phyloP scores from a whole-genome alignment of 2,329 filamentous ascomycete species.

The Monosporascus sp. region DNA sequence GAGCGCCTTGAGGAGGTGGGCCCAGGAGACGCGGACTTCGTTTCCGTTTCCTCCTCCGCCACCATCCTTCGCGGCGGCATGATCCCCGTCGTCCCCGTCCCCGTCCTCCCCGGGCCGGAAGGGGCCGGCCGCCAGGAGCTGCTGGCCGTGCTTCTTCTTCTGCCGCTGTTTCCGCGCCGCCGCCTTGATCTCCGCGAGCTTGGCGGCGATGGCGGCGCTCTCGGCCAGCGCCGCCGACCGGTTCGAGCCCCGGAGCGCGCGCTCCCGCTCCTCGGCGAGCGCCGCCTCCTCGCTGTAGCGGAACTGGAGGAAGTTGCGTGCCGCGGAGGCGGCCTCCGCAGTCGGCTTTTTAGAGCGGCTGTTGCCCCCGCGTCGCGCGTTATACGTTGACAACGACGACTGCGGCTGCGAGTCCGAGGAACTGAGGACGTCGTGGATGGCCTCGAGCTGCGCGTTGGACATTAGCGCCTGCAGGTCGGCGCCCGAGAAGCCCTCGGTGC shows the following conservation, averaged over 20 bases:
- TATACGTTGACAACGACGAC: slow-evolving; percentile 7
- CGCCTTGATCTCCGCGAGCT: slow-evolving; percentile 73
- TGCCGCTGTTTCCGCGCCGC: slow-evolving; percentile 45
- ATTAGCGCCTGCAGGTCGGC: slow-evolving; percentile 92
- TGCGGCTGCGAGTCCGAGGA: slow-evolving; percentile 39
- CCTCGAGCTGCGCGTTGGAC: slow-evolving; percentile 94
- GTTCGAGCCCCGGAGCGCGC: slow-evolving; percentile 40
- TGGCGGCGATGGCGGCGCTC: slow-evolving; percentile 72
- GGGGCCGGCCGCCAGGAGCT: slow-evolving; percentile 9
- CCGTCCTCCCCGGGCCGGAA: slow-evolving; percentile 1
- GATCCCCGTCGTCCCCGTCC: slow-evolving; percentile 18
- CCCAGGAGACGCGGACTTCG: slow-evolving; percentile 80
- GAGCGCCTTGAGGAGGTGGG: slow-evolving; percentile 75
- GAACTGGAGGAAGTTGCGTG: slow-evolving; percentile 72
- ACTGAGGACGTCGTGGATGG: slow-evolving; percentile 87
- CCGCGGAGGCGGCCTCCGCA: slow-evolving; percentile 19
- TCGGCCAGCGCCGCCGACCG: slow-evolving; percentile 61
- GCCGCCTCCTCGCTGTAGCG: slow-evolving; percentile 64
- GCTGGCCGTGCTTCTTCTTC: slow-evolving; percentile 9
- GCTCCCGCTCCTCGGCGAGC: slow-evolving; percentile 32
- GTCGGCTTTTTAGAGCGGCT: slow-evolving; percentile 26
- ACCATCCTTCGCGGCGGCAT: slow-evolving; percentile 22
- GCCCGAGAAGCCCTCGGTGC: slow-evolving; percentile 87
- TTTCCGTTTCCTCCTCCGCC: slow-evolving; percentile 39
- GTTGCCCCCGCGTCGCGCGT: slow-evolving; percentile 31